phyloP scores from a whole-genome alignment of 257 asterid species.

The Fraxinus excelsior region DNA sequence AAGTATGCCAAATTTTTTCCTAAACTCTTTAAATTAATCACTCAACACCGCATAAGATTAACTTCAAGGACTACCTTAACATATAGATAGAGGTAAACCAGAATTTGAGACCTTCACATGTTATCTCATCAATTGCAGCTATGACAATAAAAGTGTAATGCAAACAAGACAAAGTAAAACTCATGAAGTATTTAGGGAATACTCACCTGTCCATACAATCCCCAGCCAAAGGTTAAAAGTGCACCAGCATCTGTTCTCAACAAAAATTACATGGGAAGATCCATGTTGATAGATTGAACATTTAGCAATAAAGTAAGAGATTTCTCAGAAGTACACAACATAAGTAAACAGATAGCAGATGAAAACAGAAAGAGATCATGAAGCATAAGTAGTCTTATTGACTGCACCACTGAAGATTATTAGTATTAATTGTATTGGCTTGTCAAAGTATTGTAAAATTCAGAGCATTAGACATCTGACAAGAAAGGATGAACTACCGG shows the following conservation, averaged over 20 bases:
- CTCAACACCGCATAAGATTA: neutral
- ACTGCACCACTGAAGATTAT: neutral
- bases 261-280: slow-evolving; percentile 23
- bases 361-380: neutral
- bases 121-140: neutral
- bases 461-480: neutral
- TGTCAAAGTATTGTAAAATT: neutral
- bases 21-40: neutral
- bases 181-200: slow-evolving; percentile 11
- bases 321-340: slow-evolving; percentile 3
- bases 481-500: slow-evolving; percentile 49
- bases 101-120: slow-evolving; percentile 10
- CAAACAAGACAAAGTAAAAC: slow-evolving; percentile 21
- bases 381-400: neutral
- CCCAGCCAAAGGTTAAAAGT: slow-evolving; percentile 95
- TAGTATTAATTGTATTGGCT: neutral
- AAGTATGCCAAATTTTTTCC: neutral
- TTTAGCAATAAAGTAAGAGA: neutral
- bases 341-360: slow-evolving; percentile 2
- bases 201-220: slow-evolving; percentile 94
- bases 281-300: slow-evolving; percentile 6
- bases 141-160: neutral
- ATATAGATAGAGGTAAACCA: neutral
- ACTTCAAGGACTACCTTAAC: slow-evolving; percentile 12
- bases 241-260: slow-evolving; percentile 86